A percentile compares a stretch with the other conserved stretches of the same genome.
Conservation (phyloP, 768 basidiomycete species). For the Pleurotus sapidus region DNA sequence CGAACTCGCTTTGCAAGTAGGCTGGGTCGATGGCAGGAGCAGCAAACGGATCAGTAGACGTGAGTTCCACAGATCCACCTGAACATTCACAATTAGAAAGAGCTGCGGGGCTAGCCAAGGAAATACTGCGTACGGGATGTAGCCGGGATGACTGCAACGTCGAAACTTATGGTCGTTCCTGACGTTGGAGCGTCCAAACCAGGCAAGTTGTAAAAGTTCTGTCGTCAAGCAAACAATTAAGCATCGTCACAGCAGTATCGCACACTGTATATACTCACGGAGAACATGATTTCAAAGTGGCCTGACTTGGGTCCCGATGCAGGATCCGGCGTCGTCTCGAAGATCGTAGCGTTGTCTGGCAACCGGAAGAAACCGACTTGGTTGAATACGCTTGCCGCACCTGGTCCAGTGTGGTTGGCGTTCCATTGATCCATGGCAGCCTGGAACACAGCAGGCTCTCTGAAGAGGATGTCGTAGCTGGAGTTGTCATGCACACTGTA, state of each 20-base stretch:
- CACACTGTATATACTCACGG: constrained; percentile 15
- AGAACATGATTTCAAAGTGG: constrained; percentile 31
- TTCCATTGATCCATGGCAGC: constrained; percentile 17
- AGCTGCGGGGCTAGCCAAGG: not conserved
- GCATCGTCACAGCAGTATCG: not conserved
- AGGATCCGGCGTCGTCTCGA: constrained; percentile 28
- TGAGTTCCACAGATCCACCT: constrained; percentile 25
- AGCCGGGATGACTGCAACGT: not conserved
- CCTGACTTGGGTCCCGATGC: constrained; percentile 29
- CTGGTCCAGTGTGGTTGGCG: constrained; percentile 14
- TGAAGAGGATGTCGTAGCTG: constrained; percentile 11
- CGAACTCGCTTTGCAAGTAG: constrained; percentile 16
- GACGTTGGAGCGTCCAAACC: not conserved
- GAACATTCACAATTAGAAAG: not conserved
- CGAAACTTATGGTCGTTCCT: not conserved
- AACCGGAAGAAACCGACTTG: constrained; percentile 20
- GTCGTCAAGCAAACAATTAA: not conserved
- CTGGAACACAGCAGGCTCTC: constrained; percentile 10
- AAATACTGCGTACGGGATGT: not conserved
- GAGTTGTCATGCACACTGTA: constrained; percentile 10
- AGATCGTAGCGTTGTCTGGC: constrained; percentile 23
- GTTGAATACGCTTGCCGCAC: constrained; percentile 8
- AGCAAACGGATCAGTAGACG: constrained; percentile 20
- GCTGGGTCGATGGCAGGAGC: constrained; percentile 23
- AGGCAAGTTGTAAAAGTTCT: not conserved